A percentile compares a stretch with the other conserved stretches of the same genome.
Conservation (phyloP, 2,329 filamentous ascomycete species). For the Nemania abortiva region DNA sequence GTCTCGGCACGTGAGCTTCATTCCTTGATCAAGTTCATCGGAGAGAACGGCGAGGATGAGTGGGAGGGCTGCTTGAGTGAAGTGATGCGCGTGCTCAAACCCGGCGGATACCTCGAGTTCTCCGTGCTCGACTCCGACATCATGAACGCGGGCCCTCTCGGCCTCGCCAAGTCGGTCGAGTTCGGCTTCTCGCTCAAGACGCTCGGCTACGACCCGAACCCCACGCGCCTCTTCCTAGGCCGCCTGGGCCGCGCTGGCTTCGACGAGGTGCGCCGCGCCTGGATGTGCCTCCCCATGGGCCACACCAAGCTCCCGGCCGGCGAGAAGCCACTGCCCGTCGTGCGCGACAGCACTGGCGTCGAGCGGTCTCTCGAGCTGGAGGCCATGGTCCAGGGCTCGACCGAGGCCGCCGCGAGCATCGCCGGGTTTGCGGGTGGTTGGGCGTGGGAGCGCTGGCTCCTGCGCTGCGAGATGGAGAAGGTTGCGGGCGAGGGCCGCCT, state of each 20-base stretch:
- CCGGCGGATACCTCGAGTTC: constrained; percentile 93
- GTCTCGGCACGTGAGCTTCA: constrained; percentile 91
- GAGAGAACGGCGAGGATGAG: constrained; percentile 79
- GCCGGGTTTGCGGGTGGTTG: constrained; percentile 87
- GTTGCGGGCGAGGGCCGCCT: constrained; percentile 73
- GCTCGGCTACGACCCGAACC: constrained; percentile 87
- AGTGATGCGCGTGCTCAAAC: constrained; percentile 91
- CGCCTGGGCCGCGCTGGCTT: constrained; percentile 83
- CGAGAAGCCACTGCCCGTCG: constrained; percentile 50
- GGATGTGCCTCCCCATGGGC: constrained; percentile 90
- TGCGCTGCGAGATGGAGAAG: constrained; percentile 88
- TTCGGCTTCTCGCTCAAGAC: constrained; percentile 92
- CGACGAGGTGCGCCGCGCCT: constrained; percentile 82
- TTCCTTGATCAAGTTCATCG: constrained; percentile 80
- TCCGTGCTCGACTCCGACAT: constrained; percentile 90
- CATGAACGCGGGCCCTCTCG: constrained; percentile 82
- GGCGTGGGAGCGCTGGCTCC: constrained; percentile 96
- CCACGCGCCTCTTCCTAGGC: constrained; percentile 83
- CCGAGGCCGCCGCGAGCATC: constrained; percentile 77
- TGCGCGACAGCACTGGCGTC: constrained; percentile 52
- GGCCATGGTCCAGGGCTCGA: constrained; percentile 74
- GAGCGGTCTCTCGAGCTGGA: constrained; percentile 67
- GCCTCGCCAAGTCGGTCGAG: constrained; percentile 86
- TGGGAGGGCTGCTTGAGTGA: constrained; percentile 88
- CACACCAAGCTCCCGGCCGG: constrained; percentile 58